Conservation (phyloP, 192 early-diverging fungal species). For the Gaertneriomyces sp. region DNA sequence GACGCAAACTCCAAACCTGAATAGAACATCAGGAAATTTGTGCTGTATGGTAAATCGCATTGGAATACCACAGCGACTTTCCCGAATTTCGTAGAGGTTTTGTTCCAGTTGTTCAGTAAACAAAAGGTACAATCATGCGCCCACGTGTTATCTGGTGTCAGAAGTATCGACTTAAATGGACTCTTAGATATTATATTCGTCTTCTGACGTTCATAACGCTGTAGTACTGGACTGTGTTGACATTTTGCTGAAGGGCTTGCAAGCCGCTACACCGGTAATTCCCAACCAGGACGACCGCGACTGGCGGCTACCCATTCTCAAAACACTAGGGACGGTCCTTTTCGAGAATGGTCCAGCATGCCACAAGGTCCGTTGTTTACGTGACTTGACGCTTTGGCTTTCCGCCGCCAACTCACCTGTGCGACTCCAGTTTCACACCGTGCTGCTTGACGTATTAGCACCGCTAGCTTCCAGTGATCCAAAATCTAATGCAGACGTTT, state of each 20-base stretch:
- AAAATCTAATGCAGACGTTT: not conserved
- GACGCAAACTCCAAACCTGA: too few species aligned
- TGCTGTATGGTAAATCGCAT: conserved; percentile 3
- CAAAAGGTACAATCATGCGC: conserved; percentile 22
- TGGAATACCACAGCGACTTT: not conserved
- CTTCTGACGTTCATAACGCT: not conserved
- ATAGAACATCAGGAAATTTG: not conserved
- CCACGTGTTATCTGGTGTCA: not conserved
- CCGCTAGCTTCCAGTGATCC: not conserved
- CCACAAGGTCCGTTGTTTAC: conserved; percentile 4
- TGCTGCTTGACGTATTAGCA: not conserved
- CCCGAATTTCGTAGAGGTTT: conserved; percentile 7
- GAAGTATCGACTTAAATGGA: not conserved
- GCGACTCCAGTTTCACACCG: conserved; percentile 2
- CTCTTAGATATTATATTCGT: not conserved
- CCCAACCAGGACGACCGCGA: not conserved
- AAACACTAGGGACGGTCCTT: conserved; percentile 18
- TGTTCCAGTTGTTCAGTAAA: conserved; percentile 26
- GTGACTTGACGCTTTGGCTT: not conserved
- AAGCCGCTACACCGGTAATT: not conserved
- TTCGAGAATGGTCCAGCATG: conserved; percentile 25
- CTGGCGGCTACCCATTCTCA: not conserved
- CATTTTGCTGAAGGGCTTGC: not conserved
- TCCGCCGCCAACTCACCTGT: not conserved
- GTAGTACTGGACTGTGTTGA: conserved; percentile 15